A percentile compares a stretch with the other conserved stretches of the same genome.
Conservation (phyloP, 371 early-diverging fungal species). For the Apophysomyces trapeziformis region DNA sequence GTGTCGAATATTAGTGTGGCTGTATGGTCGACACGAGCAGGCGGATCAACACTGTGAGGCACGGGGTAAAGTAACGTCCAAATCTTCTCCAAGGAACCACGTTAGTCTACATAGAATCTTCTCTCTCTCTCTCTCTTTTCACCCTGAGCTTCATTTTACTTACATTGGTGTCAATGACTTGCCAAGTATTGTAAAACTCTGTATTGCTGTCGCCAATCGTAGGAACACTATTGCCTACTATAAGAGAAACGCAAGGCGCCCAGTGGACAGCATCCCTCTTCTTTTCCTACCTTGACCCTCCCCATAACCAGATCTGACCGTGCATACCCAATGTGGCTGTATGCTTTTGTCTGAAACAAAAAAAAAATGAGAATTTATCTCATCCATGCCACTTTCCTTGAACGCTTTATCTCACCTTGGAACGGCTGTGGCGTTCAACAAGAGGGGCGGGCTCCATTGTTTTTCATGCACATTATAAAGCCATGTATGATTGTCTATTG, state of each 20-base stretch:
- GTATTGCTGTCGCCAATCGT: constrained; percentile 18
- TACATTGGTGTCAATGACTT: constrained; percentile 37
- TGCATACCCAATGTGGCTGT: constrained; percentile 35
- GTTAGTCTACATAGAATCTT: no score
- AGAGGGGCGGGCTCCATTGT: constrained; percentile 15
- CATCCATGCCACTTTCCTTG: constrained; percentile 7
- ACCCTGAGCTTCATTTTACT: neutral
- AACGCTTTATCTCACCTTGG: constrained; percentile 18
- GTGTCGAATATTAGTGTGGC: constrained; percentile 29
- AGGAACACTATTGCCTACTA: neutral
- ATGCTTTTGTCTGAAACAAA: constrained; percentile 31
- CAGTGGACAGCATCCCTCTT: neutral
- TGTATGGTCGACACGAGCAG: constrained; percentile 35
- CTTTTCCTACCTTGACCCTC: constrained; percentile 36
- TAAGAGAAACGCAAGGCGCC: neutral
- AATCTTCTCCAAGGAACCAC: constrained; percentile 5
- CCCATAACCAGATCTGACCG: constrained; percentile 47
- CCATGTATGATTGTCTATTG: constrained; percentile 11
- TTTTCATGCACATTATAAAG: constrained; percentile 26
- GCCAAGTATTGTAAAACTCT: constrained; percentile 33
- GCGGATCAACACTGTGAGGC: constrained; percentile 18
- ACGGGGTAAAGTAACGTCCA: constrained; percentile 22
- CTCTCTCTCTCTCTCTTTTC: no score
- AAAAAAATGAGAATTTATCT: constrained; percentile 2
- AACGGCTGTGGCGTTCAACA: constrained; percentile 9